Conservation (phyloP, 169 alveolate species). For the Plasmodium malariae region DNA sequence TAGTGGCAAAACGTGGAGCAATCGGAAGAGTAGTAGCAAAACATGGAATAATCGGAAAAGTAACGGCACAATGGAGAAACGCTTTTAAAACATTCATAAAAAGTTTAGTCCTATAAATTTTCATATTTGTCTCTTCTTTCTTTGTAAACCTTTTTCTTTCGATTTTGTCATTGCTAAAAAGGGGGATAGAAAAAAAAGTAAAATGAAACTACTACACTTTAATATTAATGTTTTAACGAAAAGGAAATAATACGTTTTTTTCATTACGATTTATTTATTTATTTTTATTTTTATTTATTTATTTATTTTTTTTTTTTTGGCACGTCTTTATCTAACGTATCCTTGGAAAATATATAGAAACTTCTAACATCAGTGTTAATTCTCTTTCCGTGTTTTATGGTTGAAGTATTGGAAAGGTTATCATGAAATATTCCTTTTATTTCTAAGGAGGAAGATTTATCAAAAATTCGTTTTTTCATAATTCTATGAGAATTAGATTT, state of each 20-base stretch:
- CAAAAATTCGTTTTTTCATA: conserved; percentile 11
- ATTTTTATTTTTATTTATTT: not conserved
- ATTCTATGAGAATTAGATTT: not conserved
- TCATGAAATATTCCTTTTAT: conserved; percentile 29
- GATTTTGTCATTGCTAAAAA: conserved; percentile 1
- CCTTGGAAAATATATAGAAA: conserved; percentile 12
- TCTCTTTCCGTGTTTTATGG: conserved; percentile 35
- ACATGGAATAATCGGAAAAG: too few relatives aligned
- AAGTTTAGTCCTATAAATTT: not conserved
- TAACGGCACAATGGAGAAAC: too few relatives aligned
- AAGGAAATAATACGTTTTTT: too few relatives aligned
- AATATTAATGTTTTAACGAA: too few relatives aligned
- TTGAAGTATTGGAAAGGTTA: not conserved
- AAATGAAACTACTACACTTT: not conserved
- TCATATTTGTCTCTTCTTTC: not conserved
- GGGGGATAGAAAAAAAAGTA: not conserved
- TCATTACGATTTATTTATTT: too few relatives aligned
- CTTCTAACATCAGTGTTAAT: conserved; percentile 8
- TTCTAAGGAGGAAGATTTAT: not conserved
- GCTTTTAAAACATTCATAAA: too few relatives aligned
- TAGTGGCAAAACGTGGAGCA: too few relatives aligned
- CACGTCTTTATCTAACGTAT: conserved; percentile 11
- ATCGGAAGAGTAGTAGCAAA: not conserved
- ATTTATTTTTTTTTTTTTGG: conserved; percentile 7
- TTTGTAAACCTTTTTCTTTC: conserved; percentile 16